Base-by-base conservation (phyloP, 2,329 filamentous ascomycete species). In the Xylariales sp. region DNA sequence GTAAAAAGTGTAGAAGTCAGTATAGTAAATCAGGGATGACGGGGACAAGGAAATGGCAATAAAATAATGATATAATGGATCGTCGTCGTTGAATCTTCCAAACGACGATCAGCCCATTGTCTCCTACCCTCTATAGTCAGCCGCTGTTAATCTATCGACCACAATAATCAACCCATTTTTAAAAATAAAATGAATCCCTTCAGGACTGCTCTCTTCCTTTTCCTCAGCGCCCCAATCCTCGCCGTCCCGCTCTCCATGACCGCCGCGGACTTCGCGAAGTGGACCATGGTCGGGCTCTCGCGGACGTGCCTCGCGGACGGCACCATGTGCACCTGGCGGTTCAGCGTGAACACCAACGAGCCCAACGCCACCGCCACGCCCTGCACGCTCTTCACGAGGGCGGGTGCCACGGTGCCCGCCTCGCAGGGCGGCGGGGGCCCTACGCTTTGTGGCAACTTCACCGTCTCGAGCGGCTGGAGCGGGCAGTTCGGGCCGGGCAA, bases 381-480 rank as follows among this genome's bases (percentile, higher is more conserved):
- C 14, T 70, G 65, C 60, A 51, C 42, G 39, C 68, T 67, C 55
- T 50, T 56, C 37, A 61, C 67, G 46, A 57, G 45, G 11, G 44
- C 43, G 20, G 31, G 45, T 7, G 48, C 57, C 25, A 56, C 50
- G 32, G 38, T 49, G 40, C 48, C 53, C 40, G 56, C 59, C 45
- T 60, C 62, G 40, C 50, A 58, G 41, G 58, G 60, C 42, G 60
- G 57, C 52, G 63, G 62, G 33, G 65, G 62, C 14, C 61, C 66
- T 30, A 46, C 53, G 41, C 60, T 10, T 59, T 78, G 71, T 60
- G 74, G 72, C 27, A 51, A 50, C 41, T 78, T 64, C 63, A 70
- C 63, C 44, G 49, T 78, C 51, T 71, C 69, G 35, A 68, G 67
- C 3, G 69, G 70, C 60, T 78, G 74, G 74, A 72, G 66, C 54